Evolutionary conservation across 345 rosid genomes (phyloP), one percentile per base, ranked within the genome.

Genomic region (Euphorbia pulcherrima): DNA sequence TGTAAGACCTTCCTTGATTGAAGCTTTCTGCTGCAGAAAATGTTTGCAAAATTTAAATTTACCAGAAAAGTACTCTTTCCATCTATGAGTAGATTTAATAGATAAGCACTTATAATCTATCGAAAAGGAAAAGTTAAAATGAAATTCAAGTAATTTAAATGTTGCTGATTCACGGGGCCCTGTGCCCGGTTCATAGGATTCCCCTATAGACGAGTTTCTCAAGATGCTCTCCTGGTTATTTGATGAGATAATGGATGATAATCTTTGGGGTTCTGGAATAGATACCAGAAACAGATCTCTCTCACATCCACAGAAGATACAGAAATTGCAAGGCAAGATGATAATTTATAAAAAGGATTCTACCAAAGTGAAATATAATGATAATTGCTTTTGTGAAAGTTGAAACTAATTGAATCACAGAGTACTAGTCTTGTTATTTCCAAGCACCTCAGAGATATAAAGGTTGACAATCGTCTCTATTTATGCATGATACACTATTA

Each of bases 1-100:
- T 94, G 77, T 91, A 94, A n/a, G 99, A 94, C 78, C 95, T 94
- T 74, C 95, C 97, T 79, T 96, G 90, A 80, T 87, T 77, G 76
- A 86, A 94, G 82, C 92, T 85, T 81, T 94, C 97, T 80, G 90
- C 95, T 88, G 92, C 85, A 82, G 85, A 75, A 81, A 87, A 88
- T 72, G 77, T 67, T 81, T 69, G 77, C 58, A 63, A 52, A 72
- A 60, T 71, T 74, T 86, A 82, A 85, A 81, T 75, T 75, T 41
- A 74, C 77, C 73, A 71, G 58, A 27, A 68, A 65, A 53, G 62
- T 64, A 67, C 55, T 65, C 65, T 62, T 56, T 62, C 28, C 53
- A 74, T 64, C 23, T 65, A 69, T 53, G 41, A 44, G 16, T 27
- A 65, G 48, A 72, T 56, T 67, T 63, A 68, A 59, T 64, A 47